These are phyloP conservation scores for Saccharum hybrid DNA, from an alignment of 202 grass and related monocot genomes.

Conservation along the genomic window DNA sequence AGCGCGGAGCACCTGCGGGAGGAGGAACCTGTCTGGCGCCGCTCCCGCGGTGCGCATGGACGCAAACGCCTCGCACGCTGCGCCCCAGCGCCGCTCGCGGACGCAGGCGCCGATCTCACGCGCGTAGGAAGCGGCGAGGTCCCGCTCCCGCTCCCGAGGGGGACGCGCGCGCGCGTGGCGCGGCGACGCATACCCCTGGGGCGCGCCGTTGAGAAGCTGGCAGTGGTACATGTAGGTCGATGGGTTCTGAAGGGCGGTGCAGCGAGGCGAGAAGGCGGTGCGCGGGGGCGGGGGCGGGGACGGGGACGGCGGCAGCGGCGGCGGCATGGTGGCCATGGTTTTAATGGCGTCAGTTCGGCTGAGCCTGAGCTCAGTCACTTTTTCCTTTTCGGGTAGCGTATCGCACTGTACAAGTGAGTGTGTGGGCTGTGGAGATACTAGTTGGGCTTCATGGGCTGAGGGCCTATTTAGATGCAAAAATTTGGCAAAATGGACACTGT, in stretches of 20 bases:
- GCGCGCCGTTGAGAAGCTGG: constrained; percentile 26
- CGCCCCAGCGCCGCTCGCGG: constrained; percentile 54
- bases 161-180: constrained; percentile 7
- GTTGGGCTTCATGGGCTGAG: background rate
- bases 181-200: constrained; percentile 23
- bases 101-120: constrained; percentile 52
- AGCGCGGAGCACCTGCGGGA: constrained; percentile 73
- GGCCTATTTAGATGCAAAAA: too few species aligned
- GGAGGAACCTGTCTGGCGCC: constrained; percentile 63
- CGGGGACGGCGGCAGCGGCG: constrained; percentile 4
- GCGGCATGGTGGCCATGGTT: constrained; percentile 52
- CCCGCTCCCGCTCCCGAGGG: constrained; percentile 24
- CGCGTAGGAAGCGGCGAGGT: constrained; percentile 46
- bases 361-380: constrained; percentile 12
- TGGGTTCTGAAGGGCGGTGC: constrained; percentile 35
- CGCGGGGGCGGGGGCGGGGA: constrained; percentile 4
- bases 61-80: constrained; percentile 54
- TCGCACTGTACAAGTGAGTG: background rate
- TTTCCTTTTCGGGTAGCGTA: constrained; percentile 18
- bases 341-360: constrained; percentile 50
- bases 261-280: constrained; percentile 33
- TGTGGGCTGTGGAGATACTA: constrained; percentile 32
- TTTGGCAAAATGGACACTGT: too few species aligned
- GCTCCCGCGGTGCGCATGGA: constrained; percentile 54
- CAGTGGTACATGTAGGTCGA: constrained; percentile 14